These are phyloP conservation scores for Arthrobotrys megalospora DNA, from an alignment of 2,329 filamentous ascomycete genomes.

Conservation along the genomic window DNA sequence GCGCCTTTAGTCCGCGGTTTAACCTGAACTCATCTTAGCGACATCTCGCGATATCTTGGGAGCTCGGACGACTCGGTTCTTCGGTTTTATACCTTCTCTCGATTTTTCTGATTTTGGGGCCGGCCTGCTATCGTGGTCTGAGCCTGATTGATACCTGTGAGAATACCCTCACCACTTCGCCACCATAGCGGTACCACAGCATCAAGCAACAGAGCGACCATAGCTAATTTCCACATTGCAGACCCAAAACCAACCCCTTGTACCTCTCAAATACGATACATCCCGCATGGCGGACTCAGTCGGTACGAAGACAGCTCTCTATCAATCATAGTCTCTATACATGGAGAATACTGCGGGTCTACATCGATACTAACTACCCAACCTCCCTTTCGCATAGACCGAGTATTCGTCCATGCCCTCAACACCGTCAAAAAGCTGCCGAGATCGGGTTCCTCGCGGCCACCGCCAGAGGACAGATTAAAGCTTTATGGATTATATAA, in stretches of 20 bases:
- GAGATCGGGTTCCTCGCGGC: slow-evolving; percentile 90
- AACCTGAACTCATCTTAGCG: slow-evolving; percentile 24
- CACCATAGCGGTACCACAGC: slow-evolving; percentile 9
- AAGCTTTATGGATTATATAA: slow-evolving; percentile 98
- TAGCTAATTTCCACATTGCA: slow-evolving; percentile 5
- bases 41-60: slow-evolving; percentile 21
- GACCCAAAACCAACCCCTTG: not conserved
- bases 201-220: not conserved
- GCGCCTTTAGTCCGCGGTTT: slow-evolving; percentile 59
- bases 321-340: not conserved
- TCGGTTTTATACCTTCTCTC: slow-evolving; percentile 10
- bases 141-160: slow-evolving; percentile 24
- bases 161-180: slow-evolving; percentile 25
- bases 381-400: slow-evolving; percentile 74
- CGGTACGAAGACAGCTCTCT: slow-evolving; percentile 27
- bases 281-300: slow-evolving; percentile 60
- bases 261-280: slow-evolving; percentile 4
- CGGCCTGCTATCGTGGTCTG: slow-evolving; percentile 9
- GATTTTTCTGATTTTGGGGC: not conserved
- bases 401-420: slow-evolving; percentile 98
- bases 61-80: slow-evolving; percentile 15
- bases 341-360: not conserved
- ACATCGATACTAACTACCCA: slow-evolving; percentile 33
- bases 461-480: slow-evolving; percentile 86
- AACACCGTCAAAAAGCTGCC: slow-evolving; percentile 98